phyloP scores from a whole-genome alignment of 1,139 yeast genomes.

The Blastobotrys elegans region DNA sequence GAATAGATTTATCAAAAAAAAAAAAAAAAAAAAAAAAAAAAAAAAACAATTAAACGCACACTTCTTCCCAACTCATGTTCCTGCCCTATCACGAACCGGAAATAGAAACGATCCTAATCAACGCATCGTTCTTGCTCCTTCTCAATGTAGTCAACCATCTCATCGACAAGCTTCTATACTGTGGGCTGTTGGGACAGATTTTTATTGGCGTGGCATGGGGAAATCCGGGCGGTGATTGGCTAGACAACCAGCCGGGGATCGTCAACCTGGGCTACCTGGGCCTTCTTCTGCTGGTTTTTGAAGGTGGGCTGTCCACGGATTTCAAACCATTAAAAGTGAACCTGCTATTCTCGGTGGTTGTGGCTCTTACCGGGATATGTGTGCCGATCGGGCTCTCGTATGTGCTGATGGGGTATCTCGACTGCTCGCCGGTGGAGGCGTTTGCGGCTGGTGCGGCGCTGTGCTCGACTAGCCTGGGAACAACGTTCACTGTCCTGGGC shows the following conservation, averaged over 20 bases:
- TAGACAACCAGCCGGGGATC: slow-evolving; percentile 1
- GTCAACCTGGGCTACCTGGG: slow-evolving; percentile 9
- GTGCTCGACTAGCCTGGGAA: slow-evolving; percentile 9
- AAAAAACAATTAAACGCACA: no score
- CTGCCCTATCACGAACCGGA: slow-evolving; percentile 9
- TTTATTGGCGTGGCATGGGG: slow-evolving; percentile 10
- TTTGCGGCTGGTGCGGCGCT: slow-evolving; percentile 11
- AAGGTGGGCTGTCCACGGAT: slow-evolving; percentile 8
- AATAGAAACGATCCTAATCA: slow-evolving; percentile 2
- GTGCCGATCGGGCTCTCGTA: slow-evolving; percentile 7
- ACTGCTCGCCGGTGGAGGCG: not conserved
- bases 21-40: no score
- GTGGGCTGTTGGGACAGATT: slow-evolving; percentile 9
- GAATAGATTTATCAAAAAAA: not conserved
- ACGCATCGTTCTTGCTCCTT: slow-evolving; percentile 1
- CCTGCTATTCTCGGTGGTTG: slow-evolving; percentile 1
- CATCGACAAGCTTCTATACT: slow-evolving; percentile 3
- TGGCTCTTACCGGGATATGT: slow-evolving; percentile 8
- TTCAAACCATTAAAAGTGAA: slow-evolving; percentile 5
- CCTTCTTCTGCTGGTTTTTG: slow-evolving; percentile 6
- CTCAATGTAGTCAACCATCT: slow-evolving; percentile 2
- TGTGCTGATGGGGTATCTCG: not conserved
- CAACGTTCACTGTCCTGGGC: slow-evolving; percentile 9
- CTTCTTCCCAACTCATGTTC: not conserved
- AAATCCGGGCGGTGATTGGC: slow-evolving; percentile 6